phyloP scores from a whole-genome alignment of 2,329 filamentous ascomycete species.

The Colletotrichum spinosum region DNA sequence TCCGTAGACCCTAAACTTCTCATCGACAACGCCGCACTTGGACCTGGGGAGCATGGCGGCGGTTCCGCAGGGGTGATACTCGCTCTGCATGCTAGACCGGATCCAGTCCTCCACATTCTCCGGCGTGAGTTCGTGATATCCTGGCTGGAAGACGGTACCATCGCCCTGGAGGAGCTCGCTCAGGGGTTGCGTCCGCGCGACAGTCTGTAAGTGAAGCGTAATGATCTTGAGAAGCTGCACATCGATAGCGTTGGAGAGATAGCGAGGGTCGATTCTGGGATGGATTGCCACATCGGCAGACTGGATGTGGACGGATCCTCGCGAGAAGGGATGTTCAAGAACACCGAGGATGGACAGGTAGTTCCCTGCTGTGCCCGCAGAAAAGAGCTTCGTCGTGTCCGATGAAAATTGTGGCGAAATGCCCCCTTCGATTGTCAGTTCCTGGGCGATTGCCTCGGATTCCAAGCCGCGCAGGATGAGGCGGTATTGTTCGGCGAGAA shows the following conservation, averaged over 20 bases:
- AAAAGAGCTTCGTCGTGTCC: constrained; percentile 33
- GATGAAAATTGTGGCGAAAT: constrained; percentile 32
- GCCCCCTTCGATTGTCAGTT: constrained; percentile 31
- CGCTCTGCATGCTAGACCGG: constrained; percentile 22
- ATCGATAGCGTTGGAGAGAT: constrained; percentile 32
- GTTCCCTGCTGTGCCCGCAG: constrained; percentile 9
- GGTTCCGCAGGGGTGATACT: constrained; percentile 35
- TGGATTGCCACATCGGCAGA: constrained; percentile 15
- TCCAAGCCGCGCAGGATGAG: constrained; percentile 20
- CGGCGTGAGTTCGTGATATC: constrained; percentile 22
- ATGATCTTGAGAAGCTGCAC: constrained; percentile 19
- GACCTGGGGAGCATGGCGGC: constrained; percentile 33
- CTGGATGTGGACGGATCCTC: constrained; percentile 29
- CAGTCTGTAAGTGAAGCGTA: constrained; percentile 23
- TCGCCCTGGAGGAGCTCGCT: constrained; percentile 24
- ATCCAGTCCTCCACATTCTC: constrained; percentile 28
- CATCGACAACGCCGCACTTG: constrained; percentile 47
- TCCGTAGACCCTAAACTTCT: constrained; percentile 45
- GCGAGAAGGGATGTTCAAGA: constrained; percentile 32
- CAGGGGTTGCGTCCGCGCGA: constrained; percentile 23
- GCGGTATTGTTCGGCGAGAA: constrained; percentile 24
- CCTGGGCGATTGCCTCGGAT: constrained; percentile 19
- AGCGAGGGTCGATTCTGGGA: constrained; percentile 29
- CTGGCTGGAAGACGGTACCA: constrained; percentile 26
- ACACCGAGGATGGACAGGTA: constrained; percentile 32